Conservation (phyloP, 1,284 basidiomycete species). For the Kalmanozyma brasiliensis region DNA sequence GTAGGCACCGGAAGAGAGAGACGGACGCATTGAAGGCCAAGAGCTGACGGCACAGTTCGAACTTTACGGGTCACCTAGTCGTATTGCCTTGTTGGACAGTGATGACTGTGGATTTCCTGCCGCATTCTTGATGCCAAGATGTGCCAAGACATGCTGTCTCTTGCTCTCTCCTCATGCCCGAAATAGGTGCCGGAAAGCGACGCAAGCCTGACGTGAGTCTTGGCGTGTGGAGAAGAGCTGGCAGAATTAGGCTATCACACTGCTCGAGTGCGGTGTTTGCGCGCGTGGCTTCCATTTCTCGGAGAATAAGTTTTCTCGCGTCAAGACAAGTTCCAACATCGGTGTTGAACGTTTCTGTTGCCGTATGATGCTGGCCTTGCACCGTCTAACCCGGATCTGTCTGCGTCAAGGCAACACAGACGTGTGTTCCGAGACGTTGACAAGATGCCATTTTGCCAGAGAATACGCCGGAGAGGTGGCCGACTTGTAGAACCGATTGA, state of each 20-base stretch:
- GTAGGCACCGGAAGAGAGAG: neutral
- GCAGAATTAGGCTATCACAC: constrained; percentile 5
- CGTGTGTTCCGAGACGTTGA: no score
- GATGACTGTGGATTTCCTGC: constrained; percentile 1
- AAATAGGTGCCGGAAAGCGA: neutral
- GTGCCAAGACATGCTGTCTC: constrained; percentile 25
- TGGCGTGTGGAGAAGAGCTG: constrained; percentile 24
- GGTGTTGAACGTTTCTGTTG: no score
- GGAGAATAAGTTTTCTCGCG: constrained; percentile 40
- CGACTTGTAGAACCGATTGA: no score
- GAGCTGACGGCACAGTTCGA: no score
- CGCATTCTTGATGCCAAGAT: constrained; percentile 1
- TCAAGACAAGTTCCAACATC: no score
- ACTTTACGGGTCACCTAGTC: no score
- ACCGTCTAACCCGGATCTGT: no score
- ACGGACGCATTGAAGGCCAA: neutral
- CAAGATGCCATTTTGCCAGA: no score
- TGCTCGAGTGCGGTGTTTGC: neutral
- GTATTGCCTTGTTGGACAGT: no score
- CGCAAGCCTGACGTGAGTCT: constrained; percentile 21
- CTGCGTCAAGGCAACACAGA: no score
- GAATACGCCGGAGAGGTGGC: no score
- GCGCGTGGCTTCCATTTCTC: constrained; percentile 2
- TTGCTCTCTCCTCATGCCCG: constrained; percentile 33
- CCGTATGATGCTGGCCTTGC: no score